Evolutionary conservation across 2,329 filamentous ascomycete genomes (phyloP).

Genomic region (Stagonosporopsis vannaccii): DNA sequence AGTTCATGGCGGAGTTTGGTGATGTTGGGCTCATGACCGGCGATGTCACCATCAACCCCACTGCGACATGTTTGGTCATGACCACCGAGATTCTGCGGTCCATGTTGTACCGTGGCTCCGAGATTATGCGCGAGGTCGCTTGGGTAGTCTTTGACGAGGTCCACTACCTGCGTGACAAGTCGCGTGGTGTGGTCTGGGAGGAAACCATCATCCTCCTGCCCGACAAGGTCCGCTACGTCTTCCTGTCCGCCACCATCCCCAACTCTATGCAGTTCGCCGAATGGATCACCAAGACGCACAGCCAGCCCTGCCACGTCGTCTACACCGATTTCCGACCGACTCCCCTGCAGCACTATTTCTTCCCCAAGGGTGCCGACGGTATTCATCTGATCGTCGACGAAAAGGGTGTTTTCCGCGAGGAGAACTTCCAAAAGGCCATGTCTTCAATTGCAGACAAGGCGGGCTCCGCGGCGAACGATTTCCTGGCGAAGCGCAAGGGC

Average conservation of each 20-base stretch:
- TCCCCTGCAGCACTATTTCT: constrained; percentile 96
- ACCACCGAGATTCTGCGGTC: constrained; percentile 98
- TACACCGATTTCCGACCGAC: constrained; percentile 99
- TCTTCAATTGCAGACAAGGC: constrained; percentile 85
- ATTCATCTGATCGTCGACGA: constrained; percentile 96
- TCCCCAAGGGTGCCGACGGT: constrained; percentile 88
- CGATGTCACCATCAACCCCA: constrained; percentile 99
- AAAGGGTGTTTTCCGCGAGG: constrained; percentile 93
- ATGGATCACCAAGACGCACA: constrained; percentile 98
- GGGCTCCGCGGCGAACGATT: constrained; percentile 81
- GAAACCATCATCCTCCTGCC: constrained; percentile 98
- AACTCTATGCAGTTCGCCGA: constrained; percentile 99
- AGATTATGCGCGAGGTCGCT: constrained; percentile 98
- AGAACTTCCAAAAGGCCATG: constrained; percentile 98
- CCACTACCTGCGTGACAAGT: constrained; percentile 95
- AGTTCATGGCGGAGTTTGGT: constrained; percentile 94
- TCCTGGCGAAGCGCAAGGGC: constrained; percentile 80
- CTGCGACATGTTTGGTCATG: constrained; percentile 97
- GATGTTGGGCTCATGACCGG: constrained; percentile 98
- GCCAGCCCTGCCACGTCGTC: constrained; percentile 97
- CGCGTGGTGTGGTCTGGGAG: constrained; percentile 96
- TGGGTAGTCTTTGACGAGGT: constrained; percentile 99
- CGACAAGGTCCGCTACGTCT: constrained; percentile 98
- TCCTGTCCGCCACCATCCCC: constrained; percentile 96
- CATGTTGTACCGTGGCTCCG: constrained; percentile 96